A percentile compares a stretch with the other conserved stretches of the same genome.
Evolutionary conservation across 495 filamentous ascomycete species (phyloP).

Genomic region (Xylaria curta): DNA sequence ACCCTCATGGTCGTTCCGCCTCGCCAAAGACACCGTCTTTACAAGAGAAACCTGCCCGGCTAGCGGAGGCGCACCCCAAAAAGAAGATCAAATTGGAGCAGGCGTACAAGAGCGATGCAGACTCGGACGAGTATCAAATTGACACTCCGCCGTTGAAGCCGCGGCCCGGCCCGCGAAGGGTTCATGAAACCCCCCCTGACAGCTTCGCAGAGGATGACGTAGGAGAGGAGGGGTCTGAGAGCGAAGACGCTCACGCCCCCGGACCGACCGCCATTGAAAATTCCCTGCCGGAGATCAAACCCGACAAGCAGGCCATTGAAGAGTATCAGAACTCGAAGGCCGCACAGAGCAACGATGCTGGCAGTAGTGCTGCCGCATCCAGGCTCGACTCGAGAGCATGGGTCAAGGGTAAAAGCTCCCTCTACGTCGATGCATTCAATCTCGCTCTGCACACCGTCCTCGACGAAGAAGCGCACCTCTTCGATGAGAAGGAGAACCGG

Average conservation of each 20-base stretch:
- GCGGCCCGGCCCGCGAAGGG: slow-evolving; percentile 18
- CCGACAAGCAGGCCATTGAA: slow-evolving; percentile 73
- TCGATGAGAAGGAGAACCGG: slow-evolving; percentile 76
- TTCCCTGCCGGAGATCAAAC: slow-evolving; percentile 70
- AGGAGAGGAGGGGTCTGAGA: slow-evolving; percentile 30
- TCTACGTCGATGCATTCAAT: slow-evolving; percentile 98
- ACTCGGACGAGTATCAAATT: slow-evolving; percentile 34
- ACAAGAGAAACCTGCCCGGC: slow-evolving; percentile 12
- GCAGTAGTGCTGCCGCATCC: slow-evolving; percentile 37
- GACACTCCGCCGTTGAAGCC: slow-evolving; percentile 24
- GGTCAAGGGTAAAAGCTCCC: slow-evolving; percentile 71
- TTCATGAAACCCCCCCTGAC: slow-evolving; percentile 39
- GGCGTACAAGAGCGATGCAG: slow-evolving; percentile 38
- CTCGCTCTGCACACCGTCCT: slow-evolving; percentile 89
- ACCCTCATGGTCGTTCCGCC: neutral
- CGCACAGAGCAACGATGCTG: slow-evolving; percentile 53
- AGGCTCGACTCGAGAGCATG: slow-evolving; percentile 49
- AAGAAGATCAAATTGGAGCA: slow-evolving; percentile 46
- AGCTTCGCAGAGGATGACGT: slow-evolving; percentile 45
- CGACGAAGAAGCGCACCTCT: slow-evolving; percentile 87
- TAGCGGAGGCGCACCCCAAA: slow-evolving; percentile 34
- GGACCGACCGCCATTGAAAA: slow-evolving; percentile 76
- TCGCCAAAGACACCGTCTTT: slow-evolving; percentile 9
- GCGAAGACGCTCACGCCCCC: slow-evolving; percentile 41
- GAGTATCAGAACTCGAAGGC: slow-evolving; percentile 72